Conservation (phyloP, 768 basidiomycete genomes). For the Lactarius sanguifluus region DNA sequence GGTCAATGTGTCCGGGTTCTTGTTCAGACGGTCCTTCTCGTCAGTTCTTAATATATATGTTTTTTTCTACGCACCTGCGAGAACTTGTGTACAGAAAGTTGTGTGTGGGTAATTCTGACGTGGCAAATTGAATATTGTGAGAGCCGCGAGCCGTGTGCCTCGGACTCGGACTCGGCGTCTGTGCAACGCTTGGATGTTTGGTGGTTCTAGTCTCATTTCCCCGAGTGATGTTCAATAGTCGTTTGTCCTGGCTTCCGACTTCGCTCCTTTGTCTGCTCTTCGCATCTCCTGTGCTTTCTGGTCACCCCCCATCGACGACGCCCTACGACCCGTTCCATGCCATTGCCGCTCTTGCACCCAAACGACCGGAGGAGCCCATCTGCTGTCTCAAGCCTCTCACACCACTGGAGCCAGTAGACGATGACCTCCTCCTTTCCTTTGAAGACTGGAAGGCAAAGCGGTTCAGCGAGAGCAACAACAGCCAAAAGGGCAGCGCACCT, state of each 20-base stretch:
- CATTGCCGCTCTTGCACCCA: constrained; percentile 49
- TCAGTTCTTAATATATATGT: constrained; percentile 20
- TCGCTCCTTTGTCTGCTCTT: constrained; percentile 22
- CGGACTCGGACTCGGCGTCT: neutral
- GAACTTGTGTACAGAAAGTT: neutral
- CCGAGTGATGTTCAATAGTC: constrained; percentile 17
- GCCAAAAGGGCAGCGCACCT: constrained; percentile 30
- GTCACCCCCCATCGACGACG: constrained; percentile 38
- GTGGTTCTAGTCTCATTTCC: neutral
- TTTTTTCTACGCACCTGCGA: neutral
- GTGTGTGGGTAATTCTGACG: constrained; percentile 3
- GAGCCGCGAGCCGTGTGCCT: neutral
- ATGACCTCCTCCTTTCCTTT: constrained; percentile 73
- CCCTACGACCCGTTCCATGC: constrained; percentile 62
- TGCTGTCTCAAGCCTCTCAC: constrained; percentile 65
- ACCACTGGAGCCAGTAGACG: constrained; percentile 46
- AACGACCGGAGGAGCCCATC: constrained; percentile 54
- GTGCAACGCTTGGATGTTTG: neutral
- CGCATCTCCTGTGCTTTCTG: constrained; percentile 37
- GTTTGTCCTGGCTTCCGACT: constrained; percentile 11
- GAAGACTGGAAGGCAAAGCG: constrained; percentile 87
- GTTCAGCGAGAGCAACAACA: constrained; percentile 40
- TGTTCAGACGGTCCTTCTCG: constrained; percentile 4
- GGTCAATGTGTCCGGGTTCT: constrained; percentile 6
- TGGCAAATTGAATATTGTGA: neutral